Evolutionary conservation across 495 filamentous ascomycete genomes (phyloP), one percentile per base, ranked within the genome.

Genomic region (Hyaloscypha variabilis): DNA sequence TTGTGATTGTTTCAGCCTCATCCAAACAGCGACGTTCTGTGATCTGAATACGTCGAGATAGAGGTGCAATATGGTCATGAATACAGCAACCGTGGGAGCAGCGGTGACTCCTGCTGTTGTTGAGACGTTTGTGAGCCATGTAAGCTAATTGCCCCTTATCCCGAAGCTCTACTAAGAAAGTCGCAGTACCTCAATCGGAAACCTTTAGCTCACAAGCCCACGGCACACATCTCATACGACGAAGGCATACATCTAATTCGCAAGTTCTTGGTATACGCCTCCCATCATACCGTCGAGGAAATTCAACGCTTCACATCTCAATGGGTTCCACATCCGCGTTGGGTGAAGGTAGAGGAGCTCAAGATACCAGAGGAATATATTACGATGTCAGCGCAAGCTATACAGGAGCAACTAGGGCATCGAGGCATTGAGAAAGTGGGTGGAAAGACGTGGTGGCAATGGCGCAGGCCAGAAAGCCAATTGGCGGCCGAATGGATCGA

Each of bases 401-500:
- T 98, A 14, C 79, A 82, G 39, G 80, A 83, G 19, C 87, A 97
- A 72, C 82, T 97, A 28, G 94, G 94, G 0, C 83, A 83, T 4
- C 83, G 88, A 19, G 94, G 91, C 0, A 81, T 97, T 24, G 76
- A 82, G 25, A 83, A 83, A 49, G 84, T 97, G 2, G 94, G 94
- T 23, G 94, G 94, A 0, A 82, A 84, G 75, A 85, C 85, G 49
- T 98, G 94, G 94, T 98, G 94, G 94, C 91, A 93, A 78, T 98
- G 94, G 94, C 87, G 94, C 61, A 76, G 77, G 60, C 78, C 77
- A 10, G 77, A 83, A 19, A 81, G 78, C 31, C 83, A 85, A 0
- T 75, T 96, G 58, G 87, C 86, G 72, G 93, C 90, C 2, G 95
- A 98, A 73, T 97, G 92, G 94, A 89, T 98, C 67, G 95, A 97